A percentile compares a stretch with the other conserved stretches of the same genome.
These are phyloP conservation scores for Saururus chinensis DNA, from an alignment of 164 flowering plant genomes.

Conservation along the genomic window DNA sequence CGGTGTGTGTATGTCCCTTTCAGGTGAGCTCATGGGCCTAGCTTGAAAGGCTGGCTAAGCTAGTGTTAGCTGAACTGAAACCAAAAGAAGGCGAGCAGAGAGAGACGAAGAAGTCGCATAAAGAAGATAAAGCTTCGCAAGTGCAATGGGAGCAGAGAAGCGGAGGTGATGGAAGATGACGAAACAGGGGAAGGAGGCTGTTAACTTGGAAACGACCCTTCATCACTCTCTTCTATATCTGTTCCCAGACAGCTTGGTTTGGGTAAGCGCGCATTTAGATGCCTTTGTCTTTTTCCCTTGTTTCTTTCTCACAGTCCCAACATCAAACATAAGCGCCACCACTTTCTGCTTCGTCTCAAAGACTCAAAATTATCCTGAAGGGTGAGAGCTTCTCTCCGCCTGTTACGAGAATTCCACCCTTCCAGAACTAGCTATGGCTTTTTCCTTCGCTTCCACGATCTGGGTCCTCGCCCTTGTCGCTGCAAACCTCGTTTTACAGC, in stretches of 20 bases:
- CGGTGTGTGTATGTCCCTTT: background rate
- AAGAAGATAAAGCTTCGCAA: background rate
- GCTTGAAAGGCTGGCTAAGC: background rate
- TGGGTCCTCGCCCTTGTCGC: constrained; percentile 8
- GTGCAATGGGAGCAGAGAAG: background rate
- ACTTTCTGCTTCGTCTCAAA: background rate
- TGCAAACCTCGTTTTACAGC: background rate
- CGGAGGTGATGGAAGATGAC: background rate
- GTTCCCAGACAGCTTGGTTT: background rate
- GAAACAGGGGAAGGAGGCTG: background rate
- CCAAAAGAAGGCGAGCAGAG: background rate
- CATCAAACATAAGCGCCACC: background rate
- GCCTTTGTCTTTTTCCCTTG: constrained; percentile 17
- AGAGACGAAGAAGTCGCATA: background rate
- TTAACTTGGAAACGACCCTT: background rate
- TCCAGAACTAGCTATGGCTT: constrained; percentile 3
- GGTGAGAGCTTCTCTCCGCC: background rate
- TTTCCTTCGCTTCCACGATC: background rate
- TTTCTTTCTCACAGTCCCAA: constrained; percentile 6
- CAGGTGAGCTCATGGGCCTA: background rate
- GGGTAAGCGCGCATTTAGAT: constrained; percentile 3
- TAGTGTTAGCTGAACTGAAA: background rate
- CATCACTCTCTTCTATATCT: background rate
- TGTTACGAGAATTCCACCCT: background rate
- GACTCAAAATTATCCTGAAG: background rate